Evolutionary conservation across 306 rosid genomes (phyloP).

Genomic region (Castanea sativa): DNA sequence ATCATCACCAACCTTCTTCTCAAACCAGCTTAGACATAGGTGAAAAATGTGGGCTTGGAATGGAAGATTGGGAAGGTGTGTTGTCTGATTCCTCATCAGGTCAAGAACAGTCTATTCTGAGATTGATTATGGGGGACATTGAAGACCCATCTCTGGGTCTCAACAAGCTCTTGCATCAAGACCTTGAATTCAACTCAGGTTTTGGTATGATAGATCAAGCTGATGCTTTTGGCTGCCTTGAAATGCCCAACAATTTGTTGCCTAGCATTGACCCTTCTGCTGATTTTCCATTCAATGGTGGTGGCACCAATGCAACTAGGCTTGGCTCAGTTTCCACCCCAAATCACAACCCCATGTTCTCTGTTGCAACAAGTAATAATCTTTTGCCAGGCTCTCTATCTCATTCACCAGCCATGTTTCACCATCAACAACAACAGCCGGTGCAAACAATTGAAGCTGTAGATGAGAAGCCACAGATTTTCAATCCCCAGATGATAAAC

Average conservation of each 20-base stretch:
- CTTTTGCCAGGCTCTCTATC: slow-evolving; percentile 36
- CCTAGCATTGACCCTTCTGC: slow-evolving; percentile 45
- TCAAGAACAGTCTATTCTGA: slow-evolving; percentile 76
- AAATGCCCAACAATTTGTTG: slow-evolving; percentile 32
- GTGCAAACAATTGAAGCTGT: slow-evolving; percentile 37
- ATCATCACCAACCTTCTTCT: slow-evolving; percentile 22
- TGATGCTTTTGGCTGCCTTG: slow-evolving; percentile 38
- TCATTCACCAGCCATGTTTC: slow-evolving; percentile 34
- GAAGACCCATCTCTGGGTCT: slow-evolving; percentile 84
- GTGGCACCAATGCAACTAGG: slow-evolving; percentile 13
- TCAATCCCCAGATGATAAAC: slow-evolving; percentile 51
- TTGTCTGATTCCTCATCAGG: slow-evolving; percentile 67
- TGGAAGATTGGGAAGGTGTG: slow-evolving; percentile 91
- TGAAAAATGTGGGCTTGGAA: slow-evolving; percentile 67
- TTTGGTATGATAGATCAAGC: slow-evolving; percentile 57
- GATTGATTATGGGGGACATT: slow-evolving; percentile 77
- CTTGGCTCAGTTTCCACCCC: slow-evolving; percentile 29
- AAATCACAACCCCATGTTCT: slow-evolving; percentile 26
- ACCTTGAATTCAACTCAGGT: slow-evolving; percentile 53
- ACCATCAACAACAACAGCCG: slow-evolving; percentile 8
- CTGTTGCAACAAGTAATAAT: slow-evolving; percentile 34
- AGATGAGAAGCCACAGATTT: slow-evolving; percentile 65
- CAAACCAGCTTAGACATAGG: slow-evolving; percentile 30
- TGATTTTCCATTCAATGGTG: slow-evolving; percentile 36
- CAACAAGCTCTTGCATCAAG: slow-evolving; percentile 69